Evolutionary conservation across 2,329 filamentous ascomycete species (phyloP), one percentile per base, ranked within the genome.

Genomic region (Chalaropsis ovoidea): DNA sequence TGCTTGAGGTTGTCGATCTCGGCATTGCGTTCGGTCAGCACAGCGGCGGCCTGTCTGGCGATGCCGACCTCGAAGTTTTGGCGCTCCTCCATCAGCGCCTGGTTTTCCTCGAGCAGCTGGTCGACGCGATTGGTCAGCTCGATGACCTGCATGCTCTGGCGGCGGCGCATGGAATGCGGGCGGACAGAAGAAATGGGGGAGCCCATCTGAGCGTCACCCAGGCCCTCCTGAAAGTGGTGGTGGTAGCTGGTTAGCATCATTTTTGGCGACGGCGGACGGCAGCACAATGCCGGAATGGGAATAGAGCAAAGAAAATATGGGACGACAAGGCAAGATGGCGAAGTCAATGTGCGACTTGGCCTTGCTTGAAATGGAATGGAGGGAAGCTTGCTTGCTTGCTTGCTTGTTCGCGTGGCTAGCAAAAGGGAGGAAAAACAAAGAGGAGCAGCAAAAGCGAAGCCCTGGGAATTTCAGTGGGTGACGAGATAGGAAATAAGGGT

Each of bases 61-160:
- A 87, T 74, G 63, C 78, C 80, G 68, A 84, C 80, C 75, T 95
- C 89, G 65, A 88, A 84, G 61, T 83, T 82, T 64, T 81, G 76
- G 70, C 87, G 87, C 58, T 89, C 87, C 61, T 92, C 87, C 70
- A 84, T 81, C 35, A 99, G 84, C 68, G 85, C 78, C 66, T 87
- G 86, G 73, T 97, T 97, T 74, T 99, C 93, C 24, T 87, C 85
- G 49, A 88, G 80, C 69, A 99, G 81, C 75, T 93, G 87, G 71
- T 96, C 90, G 71, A 99, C 82, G 72, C 83, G 85, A 68, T 84
- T 81, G 79, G 97, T 91, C 73, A 99, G 86, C 72, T 99, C 93
- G 68, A 97, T 86, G 65, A 93, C 86, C 77, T 97, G 93, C 86
- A 97, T 93, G 81, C 93, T 97, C 77, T 96, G 94, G 73, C 93